A percentile compares a stretch with the other conserved stretches of the same genome.
phyloP scores from a whole-genome alignment of 192 early-diverging fungal species.

The Backusella westeae region DNA sequence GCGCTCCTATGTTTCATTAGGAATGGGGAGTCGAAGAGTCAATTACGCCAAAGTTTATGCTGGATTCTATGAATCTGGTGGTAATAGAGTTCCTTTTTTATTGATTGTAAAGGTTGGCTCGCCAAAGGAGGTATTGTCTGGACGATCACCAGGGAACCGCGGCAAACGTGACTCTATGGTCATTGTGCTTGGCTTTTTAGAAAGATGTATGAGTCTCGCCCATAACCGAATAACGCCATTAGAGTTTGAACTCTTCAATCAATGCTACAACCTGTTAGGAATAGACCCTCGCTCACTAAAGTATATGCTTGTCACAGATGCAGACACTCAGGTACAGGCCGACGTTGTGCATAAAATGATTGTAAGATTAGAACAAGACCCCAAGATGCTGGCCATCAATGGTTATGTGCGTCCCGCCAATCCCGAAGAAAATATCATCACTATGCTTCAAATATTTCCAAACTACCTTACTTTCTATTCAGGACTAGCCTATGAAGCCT shows the following conservation, averaged over 20 bases:
- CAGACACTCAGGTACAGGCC: slow-evolving; percentile 61
- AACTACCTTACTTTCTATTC: slow-evolving; percentile 64
- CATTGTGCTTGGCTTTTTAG: slow-evolving; percentile 80
- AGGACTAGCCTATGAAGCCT: slow-evolving; percentile 62
- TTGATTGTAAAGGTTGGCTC: slow-evolving; percentile 64
- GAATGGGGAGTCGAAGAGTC: slow-evolving; percentile 48
- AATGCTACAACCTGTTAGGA: slow-evolving; percentile 59
- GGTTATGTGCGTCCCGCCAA: slow-evolving; percentile 67
- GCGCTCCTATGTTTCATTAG: slow-evolving; percentile 52
- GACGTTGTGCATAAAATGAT: slow-evolving; percentile 53
- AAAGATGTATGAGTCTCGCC: slow-evolving; percentile 60
- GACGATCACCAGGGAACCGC: slow-evolving; percentile 60
- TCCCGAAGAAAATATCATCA: slow-evolving; percentile 58
- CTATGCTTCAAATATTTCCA: slow-evolving; percentile 70
- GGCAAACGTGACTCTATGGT: slow-evolving; percentile 91
- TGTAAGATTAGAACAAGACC: slow-evolving; percentile 53
- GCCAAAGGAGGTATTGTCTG: slow-evolving; percentile 32
- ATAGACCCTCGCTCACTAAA: slow-evolving; percentile 65
- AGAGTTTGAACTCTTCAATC: slow-evolving; percentile 68
- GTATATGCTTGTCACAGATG: slow-evolving; percentile 65
- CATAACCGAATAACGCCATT: slow-evolving; percentile 63
- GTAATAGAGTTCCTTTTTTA: slow-evolving; percentile 57
- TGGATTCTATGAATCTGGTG: slow-evolving; percentile 55
- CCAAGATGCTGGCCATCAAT: slow-evolving; percentile 58
- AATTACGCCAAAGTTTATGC: slow-evolving; percentile 73